Base-by-base conservation (phyloP, 345 rosid species). In the Populus deltoides region DNA sequence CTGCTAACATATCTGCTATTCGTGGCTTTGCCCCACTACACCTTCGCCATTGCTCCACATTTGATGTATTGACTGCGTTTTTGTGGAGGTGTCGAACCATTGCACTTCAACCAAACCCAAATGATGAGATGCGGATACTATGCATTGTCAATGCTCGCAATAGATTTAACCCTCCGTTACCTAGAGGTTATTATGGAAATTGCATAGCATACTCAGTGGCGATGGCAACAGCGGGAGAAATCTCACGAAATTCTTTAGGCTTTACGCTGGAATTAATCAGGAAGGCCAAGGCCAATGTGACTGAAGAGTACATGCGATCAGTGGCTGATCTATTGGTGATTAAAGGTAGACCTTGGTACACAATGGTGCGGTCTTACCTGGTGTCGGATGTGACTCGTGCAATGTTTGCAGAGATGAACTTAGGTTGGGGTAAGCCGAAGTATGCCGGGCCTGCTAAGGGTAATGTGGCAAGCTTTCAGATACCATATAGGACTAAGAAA, bases 101-200 rank as follows among this genome's bases (percentile, higher is more conserved):
- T 18, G 80, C 82, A 3, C 74, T 82, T 16, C 57, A 75, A 35
- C 71, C 47, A 1, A 59, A 73, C 17, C 81, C 84, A 3, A 51
- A 79, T 1, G 81, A 85, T 0, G 72, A 29, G 1, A 72, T 82
- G 62, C 77, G 79, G n/a, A 0, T 82, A 6, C 33, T 77, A 49
- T 57, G 68, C 2, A 7, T 27, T 2, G 70, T 73, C 24, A 79
- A 73, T 65, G 72, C 69, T 22, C 72, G 81, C 20, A 68, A 49
- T 18, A 45, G 7, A 9, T 49, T 55, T 38, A 75, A 67, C 27
- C 74, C 71, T 71, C 71, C 59, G 0, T 27, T 79, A 1, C 71
- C 69, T 2, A 31, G 8, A 0, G 89, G 88, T 5, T 90, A 86
- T 24, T 86, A 88, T 45, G 91, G 92, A 9, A 88, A 86, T 55